Conservation (phyloP, 1,284 basidiomycete genomes). For the Farysia itapuensis region DNA sequence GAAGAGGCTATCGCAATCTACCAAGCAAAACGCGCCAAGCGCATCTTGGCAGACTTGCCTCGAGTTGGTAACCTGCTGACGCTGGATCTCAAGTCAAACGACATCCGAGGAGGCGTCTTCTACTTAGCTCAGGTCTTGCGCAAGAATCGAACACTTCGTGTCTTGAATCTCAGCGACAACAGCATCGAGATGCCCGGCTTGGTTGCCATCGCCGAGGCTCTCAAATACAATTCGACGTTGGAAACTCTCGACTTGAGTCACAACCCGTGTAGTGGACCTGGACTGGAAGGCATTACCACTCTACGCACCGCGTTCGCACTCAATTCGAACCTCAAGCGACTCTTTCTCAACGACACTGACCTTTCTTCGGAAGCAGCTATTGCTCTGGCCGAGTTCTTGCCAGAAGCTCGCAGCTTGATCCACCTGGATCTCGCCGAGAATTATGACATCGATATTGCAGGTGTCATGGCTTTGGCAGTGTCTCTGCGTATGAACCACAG, state of each 20-base stretch:
- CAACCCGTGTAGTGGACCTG: conserved; percentile 88
- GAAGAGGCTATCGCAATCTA: conserved; percentile 39
- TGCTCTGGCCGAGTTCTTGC: conserved; percentile 91
- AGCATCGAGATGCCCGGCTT: conserved; percentile 82
- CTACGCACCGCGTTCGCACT: conserved; percentile 82
- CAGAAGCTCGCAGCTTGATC: conserved; percentile 80
- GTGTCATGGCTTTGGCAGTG: conserved; percentile 85
- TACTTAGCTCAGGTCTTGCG: conserved; percentile 94
- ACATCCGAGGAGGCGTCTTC: conserved; percentile 76
- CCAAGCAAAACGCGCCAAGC: conserved; percentile 38
- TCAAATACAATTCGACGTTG: conserved; percentile 92
- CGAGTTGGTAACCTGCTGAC: conserved; percentile 81
- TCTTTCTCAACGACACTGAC: conserved; percentile 84
- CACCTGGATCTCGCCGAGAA: conserved; percentile 68
- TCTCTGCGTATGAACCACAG: conserved; percentile 78
- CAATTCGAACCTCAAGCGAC: conserved; percentile 84
- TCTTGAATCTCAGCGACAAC: conserved; percentile 91
- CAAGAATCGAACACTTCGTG: conserved; percentile 89
- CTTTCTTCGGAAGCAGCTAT: conserved; percentile 86
- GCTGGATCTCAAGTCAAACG: conserved; percentile 87
- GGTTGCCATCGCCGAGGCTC: conserved; percentile 79
- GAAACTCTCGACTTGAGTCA: conserved; percentile 90
- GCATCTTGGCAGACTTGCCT: conserved; percentile 69
- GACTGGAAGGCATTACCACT: conserved; percentile 70
- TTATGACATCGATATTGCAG: conserved; percentile 75